A percentile compares a stretch with the other conserved stretches of the same genome.
These are phyloP conservation scores for Rhodomyrtus tomentosa DNA, from an alignment of 345 rosid genomes.

Conservation along the genomic window DNA sequence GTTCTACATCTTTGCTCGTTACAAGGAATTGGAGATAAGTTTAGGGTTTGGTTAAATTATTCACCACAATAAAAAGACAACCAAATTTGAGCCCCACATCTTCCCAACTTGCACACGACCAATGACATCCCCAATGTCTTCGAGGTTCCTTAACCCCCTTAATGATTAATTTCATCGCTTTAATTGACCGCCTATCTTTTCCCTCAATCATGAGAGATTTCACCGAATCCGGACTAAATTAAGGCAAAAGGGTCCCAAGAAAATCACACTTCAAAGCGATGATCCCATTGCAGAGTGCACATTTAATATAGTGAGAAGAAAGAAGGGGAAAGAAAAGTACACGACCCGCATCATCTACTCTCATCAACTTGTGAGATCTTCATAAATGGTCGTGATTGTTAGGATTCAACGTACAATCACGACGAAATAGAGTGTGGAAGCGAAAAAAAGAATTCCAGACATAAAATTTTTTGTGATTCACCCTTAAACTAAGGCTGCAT, in stretches of 20 bases:
- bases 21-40: not conserved
- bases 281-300: not conserved
- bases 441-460: no score
- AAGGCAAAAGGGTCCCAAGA: not conserved
- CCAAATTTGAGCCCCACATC: not conserved
- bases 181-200: not conserved
- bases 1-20: not conserved
- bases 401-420: no score
- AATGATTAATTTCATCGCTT: not conserved
- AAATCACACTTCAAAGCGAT: not conserved
- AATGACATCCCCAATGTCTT: not conserved
- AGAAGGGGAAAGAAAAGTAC: not conserved
- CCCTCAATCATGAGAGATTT: not conserved
- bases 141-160: not conserved
- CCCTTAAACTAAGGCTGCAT: no score
- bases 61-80: not conserved
- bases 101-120: not conserved
- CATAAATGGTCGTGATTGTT: not conserved
- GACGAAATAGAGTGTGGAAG: no score
- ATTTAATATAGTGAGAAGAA: not conserved
- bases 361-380: not conserved
- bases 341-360: not conserved
- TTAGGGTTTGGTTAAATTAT: not conserved
- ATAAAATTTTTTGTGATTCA: no score
- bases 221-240: not conserved